Evolutionary conservation across 164 flowering plant genomes (phyloP), one percentile per base, ranked within the genome.

Genomic region (Cinnamomum micranthum): DNA sequence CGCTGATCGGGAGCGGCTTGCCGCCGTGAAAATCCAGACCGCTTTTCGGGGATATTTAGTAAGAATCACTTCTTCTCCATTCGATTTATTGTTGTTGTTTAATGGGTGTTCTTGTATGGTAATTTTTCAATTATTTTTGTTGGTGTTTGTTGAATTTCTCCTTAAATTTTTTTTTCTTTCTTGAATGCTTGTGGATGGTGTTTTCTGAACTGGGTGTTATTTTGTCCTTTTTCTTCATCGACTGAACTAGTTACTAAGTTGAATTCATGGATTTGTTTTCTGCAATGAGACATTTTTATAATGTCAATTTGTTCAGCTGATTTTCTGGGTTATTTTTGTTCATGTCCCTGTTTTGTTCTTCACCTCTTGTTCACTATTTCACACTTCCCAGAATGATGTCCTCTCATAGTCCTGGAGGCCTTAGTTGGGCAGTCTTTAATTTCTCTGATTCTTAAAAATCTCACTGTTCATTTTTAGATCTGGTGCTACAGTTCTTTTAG

Each of bases 41-140:
- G 77, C 82, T 47, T 94, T 92, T 51, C 83, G 96, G 33, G 96
- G 94, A 23, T 90, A 74, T 70, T 71, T 94, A 92, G 98, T 92
- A 80, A 84, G 82, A 55, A 22, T 69, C n/a, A 4, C 23, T 41
- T 14, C 51, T 28, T 17, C 33, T 67, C 2, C 47, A 7, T 41
- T 41, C 2, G 47, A 25, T 65, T 65, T 65, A 31, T 6, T 9
- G 19, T 28, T 28, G 47, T 67, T 67, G 47, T 33, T 67, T 31
- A 4, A 6, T 17, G 15, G 23, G 22, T 67, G 4, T 28, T 28
- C 69, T 17, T 14, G 60, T 55, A 15, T 55, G 19, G 28, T 64
- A 25, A 23, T 13, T 64, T 64, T 19, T 20, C 28, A 24, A 3
- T 64, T 23, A n/a, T 3, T 12, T 12, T 23, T 64, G 28, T 23